Percentiles rank a stretch among this genome's conserved stretches.
Evolutionary conservation across 805 yeast genomes (phyloP).

Genomic region (Geotrichum ghanense): DNA sequence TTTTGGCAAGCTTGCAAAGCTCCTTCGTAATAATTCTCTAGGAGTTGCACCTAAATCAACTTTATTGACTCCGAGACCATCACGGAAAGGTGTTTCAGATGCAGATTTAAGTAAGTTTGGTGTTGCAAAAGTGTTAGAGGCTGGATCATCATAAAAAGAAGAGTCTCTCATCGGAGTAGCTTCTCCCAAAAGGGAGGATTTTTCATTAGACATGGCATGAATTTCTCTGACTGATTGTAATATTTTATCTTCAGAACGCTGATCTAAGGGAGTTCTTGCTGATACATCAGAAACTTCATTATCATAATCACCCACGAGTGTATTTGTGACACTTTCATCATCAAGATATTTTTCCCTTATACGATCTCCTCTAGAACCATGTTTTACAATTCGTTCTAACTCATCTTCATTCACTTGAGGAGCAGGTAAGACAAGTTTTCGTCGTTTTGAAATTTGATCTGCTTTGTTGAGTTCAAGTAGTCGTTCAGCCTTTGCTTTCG

Average conservation of each 20-base stretch:
- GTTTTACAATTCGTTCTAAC: conserved; percentile 21
- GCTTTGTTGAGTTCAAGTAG: conserved; percentile 19
- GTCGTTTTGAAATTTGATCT: conserved; percentile 27
- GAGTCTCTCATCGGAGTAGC: conserved; percentile 14
- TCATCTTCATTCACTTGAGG: conserved; percentile 25
- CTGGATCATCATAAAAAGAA: not conserved
- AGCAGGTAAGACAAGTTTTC: conserved; percentile 28
- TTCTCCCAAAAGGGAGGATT: conserved; percentile 28
- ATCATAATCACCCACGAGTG: conserved; percentile 11
- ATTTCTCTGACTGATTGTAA: conserved; percentile 27
- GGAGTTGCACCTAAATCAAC: conserved; percentile 13
- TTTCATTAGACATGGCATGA: conserved; percentile 21
- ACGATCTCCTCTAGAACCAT: conserved; percentile 16
- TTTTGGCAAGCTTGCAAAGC: conserved; percentile 24
- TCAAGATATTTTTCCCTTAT: conserved; percentile 14
- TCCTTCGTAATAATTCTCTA: conserved; percentile 9
- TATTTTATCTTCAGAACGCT: conserved; percentile 26
- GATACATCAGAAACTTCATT: conserved; percentile 5
- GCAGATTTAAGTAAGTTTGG: not conserved
- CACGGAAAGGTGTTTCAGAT: conserved; percentile 12
- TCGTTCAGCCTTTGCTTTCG: conserved; percentile 19
- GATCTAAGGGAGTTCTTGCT: conserved; percentile 10
- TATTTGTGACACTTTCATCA: conserved; percentile 8
- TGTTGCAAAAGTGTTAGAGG: not conserved
- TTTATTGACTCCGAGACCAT: conserved; percentile 13